Base-by-base conservation (phyloP, 2,329 filamentous ascomycete species). In the Monascus ruber region DNA sequence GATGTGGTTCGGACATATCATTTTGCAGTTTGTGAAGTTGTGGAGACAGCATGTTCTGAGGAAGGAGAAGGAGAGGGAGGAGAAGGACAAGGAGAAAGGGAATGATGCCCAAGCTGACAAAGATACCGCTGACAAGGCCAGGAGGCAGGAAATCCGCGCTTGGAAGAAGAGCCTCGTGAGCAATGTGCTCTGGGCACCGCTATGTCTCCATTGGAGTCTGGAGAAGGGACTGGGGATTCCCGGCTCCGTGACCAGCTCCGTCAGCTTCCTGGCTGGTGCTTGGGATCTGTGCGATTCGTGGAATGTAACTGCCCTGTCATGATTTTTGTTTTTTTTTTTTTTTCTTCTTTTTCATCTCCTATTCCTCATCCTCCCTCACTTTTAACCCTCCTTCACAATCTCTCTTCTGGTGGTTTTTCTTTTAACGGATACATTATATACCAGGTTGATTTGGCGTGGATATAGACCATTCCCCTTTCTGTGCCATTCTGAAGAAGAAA, bases 191-290 rank as follows among this genome's bases (percentile, higher is more conserved):
- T 94, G 85, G 78, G 77, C 83, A 40, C 86, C 88, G 27, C 68
- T 94, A 57, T 89, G 85, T 44, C 55, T 89, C 25, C 86, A 95
- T 66, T 94, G 84, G 81, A 82, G 85, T 52, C 60, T 81, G 32
- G 77, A 83, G 43, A 67, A 74, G 41, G 85, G 83, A 0, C 56
- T 78, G 38, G 62, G 60, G 6, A 60, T 84, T 39, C 71, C 72
- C 29, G 74, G 80, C 43, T 66, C 70, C 43, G 63, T 71, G 54
- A 66, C 81, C 25, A 79, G 77, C 1, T 51, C 76, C 24, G 64
- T 77, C 38, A 81, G 81, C 5, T 70, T 67, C 35, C 52, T 70
- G 44, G 71, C 70, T 9, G 68, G 65, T 3, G 52, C 62, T 42
- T 66, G 65, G 54, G 64, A 62, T 8, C 53, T 72, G 39, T 57